Percentiles rank a stretch among this genome's conserved stretches.
These are phyloP conservation scores for Lanzia echinophila DNA, from an alignment of 2,329 filamentous ascomycete genomes.

Conservation along the genomic window DNA sequence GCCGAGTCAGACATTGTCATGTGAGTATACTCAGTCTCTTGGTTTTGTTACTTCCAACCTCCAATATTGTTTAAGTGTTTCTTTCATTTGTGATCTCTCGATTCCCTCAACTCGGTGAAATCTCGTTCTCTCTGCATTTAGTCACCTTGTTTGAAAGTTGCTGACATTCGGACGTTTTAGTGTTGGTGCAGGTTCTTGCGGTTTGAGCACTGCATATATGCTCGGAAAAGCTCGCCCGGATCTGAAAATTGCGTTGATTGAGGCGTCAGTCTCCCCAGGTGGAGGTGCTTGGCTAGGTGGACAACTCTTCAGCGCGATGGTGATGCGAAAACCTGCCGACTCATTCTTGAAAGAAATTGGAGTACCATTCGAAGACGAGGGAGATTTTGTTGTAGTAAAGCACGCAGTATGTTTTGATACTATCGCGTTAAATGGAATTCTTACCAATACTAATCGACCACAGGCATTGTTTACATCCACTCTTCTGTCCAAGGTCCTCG, in stretches of 20 bases:
- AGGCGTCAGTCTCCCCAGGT: conserved; percentile 79
- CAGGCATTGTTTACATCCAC: conserved; percentile 81
- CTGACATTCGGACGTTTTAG: too few relatives aligned
- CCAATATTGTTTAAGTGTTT: too few relatives aligned
- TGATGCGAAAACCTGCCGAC: conserved; percentile 89
- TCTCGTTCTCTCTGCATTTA: too few relatives aligned
- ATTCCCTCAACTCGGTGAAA: too few relatives aligned
- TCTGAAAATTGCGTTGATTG: conserved; percentile 85
- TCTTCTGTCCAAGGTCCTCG: conserved; percentile 72
- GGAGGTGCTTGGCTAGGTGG: conserved; percentile 90
- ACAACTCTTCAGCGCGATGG: conserved; percentile 91
- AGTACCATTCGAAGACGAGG: conserved; percentile 82
- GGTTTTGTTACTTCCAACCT: too few relatives aligned
- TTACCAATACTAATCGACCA: background rate
- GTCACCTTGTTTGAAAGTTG: too few relatives aligned
- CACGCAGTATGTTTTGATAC: conserved; percentile 50
- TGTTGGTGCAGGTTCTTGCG: conserved; percentile 83
- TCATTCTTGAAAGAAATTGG: conserved; percentile 75
- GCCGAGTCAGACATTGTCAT: conserved; percentile 94
- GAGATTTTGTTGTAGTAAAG: conserved; percentile 85
- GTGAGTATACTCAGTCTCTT: too few relatives aligned
- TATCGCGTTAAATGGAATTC: too few relatives aligned
- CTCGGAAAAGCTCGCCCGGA: conserved; percentile 79
- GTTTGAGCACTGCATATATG: conserved; percentile 76
- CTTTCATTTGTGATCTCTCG: too few relatives aligned